Percentiles rank a stretch among this genome's conserved stretches.
Evolutionary conservation across 257 asterid species (phyloP).

Genomic region (Salvia splendens): DNA sequence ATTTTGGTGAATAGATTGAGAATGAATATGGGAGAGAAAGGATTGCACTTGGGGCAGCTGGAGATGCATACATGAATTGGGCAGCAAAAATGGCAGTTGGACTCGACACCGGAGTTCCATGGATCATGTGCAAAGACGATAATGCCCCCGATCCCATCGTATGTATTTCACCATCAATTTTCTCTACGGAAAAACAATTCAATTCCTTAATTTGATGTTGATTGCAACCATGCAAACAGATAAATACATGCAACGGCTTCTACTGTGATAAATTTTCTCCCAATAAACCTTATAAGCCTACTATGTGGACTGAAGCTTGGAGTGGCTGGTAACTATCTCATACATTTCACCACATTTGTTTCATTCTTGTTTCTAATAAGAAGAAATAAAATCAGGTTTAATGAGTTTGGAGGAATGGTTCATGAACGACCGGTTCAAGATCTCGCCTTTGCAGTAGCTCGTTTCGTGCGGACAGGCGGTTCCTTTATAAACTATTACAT

Average conservation of each 20-base stretch:
- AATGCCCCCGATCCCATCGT: constrained; percentile 96
- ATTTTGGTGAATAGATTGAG: constrained; percentile 49
- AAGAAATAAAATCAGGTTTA: constrained; percentile 52
- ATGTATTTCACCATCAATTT: neutral
- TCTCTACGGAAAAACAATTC: neutral
- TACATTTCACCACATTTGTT: neutral
- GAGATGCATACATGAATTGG: constrained; percentile 56
- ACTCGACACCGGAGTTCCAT: constrained; percentile 64
- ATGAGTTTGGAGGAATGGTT: constrained; percentile 81
- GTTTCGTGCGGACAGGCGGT: constrained; percentile 87
- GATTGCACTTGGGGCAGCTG: constrained; percentile 54
- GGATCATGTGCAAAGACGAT: constrained; percentile 81
- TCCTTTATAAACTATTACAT: constrained; percentile 89
- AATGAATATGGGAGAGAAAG: constrained; percentile 69
- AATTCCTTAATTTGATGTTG: neutral
- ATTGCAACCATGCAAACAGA: constrained; percentile 41
- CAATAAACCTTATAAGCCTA: constrained; percentile 86
- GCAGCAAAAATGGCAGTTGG: constrained; percentile 76
- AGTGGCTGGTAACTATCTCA: constrained; percentile 70
- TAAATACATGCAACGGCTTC: constrained; percentile 96
- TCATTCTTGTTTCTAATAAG: neutral
- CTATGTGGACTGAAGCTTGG: constrained; percentile 99
- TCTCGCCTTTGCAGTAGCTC: constrained; percentile 89
- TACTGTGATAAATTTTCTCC: constrained; percentile 85
- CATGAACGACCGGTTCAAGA: constrained; percentile 91